Conservation (phyloP, 345 rosid genomes). For the Draba incana region DNA sequence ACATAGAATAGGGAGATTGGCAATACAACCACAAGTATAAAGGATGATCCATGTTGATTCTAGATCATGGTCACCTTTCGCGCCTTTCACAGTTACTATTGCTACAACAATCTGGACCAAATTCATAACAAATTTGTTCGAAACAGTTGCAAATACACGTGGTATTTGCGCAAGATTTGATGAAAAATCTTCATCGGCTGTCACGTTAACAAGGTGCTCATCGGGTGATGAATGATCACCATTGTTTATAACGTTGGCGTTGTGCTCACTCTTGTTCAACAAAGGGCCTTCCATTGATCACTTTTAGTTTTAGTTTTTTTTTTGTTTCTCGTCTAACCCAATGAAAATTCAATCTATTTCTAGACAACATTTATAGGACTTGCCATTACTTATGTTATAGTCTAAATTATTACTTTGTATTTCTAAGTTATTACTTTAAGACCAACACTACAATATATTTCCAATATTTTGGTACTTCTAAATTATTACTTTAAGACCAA, state of each 20-base stretch:
- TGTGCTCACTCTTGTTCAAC: not conserved
- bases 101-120: slow-evolving; percentile 28
- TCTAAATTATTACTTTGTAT: no score
- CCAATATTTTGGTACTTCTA: no score
- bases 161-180: no score
- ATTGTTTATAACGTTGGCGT: not conserved
- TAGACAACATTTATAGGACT: not conserved
- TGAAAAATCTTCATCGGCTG: no score
- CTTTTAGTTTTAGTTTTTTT: not conserved
- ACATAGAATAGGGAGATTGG: not conserved
- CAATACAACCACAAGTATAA: slow-evolving; percentile 23
- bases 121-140: slow-evolving; percentile 11
- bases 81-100: not conserved
- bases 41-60: slow-evolving; percentile 12
- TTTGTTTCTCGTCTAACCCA: not conserved
- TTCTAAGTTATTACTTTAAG: slow-evolving; percentile 14
- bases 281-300: slow-evolving; percentile 3
- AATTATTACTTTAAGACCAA: no score
- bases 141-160: not conserved
- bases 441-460: not conserved
- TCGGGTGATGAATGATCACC: no score
- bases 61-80: slow-evolving; percentile 13
- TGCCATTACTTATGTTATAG: no score
- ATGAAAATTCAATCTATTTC: not conserved
- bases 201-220: no score